A percentile compares a stretch with the other conserved stretches of the same genome.
Evolutionary conservation across 768 basidiomycete genomes (phyloP).

Genomic region (Russula emetica): DNA sequence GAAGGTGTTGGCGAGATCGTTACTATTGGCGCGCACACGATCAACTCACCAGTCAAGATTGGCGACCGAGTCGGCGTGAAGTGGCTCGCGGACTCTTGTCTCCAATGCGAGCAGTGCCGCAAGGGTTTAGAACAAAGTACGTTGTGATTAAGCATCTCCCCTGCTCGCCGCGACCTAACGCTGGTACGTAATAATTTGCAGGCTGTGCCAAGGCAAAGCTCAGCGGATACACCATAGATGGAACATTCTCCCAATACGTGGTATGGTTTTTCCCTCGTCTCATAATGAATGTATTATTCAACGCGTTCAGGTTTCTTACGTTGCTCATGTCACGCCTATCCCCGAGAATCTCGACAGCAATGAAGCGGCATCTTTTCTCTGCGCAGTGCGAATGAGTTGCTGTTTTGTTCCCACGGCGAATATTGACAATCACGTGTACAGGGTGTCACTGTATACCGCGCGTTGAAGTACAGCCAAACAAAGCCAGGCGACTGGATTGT

Average conservation of each 20-base stretch:
- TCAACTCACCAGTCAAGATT: constrained; percentile 56
- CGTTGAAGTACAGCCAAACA: constrained; percentile 66
- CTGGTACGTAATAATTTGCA: constrained; percentile 29
- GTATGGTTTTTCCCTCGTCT: constrained; percentile 27
- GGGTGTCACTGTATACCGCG: constrained; percentile 85
- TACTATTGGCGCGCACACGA: constrained; percentile 67
- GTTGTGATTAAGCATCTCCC: constrained; percentile 25
- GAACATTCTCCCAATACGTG: constrained; percentile 70
- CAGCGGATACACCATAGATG: constrained; percentile 72
- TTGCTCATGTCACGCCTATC: constrained; percentile 72
- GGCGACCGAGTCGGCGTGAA: constrained; percentile 84
- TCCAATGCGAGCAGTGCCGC: constrained; percentile 71
- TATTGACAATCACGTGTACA: constrained; percentile 29
- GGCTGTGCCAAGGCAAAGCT: constrained; percentile 57
- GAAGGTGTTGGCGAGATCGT: constrained; percentile 74
- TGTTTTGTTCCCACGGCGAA: neutral
- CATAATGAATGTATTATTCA: neutral
- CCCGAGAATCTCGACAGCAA: constrained; percentile 63
- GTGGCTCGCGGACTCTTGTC: constrained; percentile 70
- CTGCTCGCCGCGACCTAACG: neutral
- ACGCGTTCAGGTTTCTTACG: constrained; percentile 53
- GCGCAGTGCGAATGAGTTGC: constrained; percentile 50
- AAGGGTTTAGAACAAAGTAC: constrained; percentile 74
- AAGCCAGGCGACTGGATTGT: constrained; percentile 71
- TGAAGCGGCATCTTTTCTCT: constrained; percentile 70